phyloP scores from a whole-genome alignment of 352 stramenopile genomes.

The Pythium coloratum region DNA sequence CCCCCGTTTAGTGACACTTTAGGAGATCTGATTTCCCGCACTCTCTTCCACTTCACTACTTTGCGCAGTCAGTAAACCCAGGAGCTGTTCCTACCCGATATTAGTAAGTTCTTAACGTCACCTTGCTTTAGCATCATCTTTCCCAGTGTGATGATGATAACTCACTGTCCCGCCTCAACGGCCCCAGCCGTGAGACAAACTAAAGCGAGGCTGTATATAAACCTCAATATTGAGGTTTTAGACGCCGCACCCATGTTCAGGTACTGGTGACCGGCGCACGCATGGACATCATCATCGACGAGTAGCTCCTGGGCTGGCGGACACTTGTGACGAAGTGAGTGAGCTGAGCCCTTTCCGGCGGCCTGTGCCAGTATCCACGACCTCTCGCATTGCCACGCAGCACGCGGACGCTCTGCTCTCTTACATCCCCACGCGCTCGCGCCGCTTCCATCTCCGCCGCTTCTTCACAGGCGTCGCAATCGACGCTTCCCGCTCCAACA shows the following conservation, averaged over 20 bases:
- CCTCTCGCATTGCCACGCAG: background rate
- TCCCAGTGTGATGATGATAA: background rate
- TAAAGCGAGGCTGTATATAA: conserved; percentile 11
- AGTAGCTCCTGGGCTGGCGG: too few relatives aligned
- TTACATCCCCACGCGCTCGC: background rate
- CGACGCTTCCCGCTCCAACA: background rate
- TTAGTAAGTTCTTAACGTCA: background rate
- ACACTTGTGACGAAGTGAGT: background rate
- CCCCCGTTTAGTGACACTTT: conserved; percentile 7
- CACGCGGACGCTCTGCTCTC: background rate
- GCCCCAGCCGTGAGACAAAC: background rate
- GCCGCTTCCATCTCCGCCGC: background rate
- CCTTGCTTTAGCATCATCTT: background rate
- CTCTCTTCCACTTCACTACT: background rate
- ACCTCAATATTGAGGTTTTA: conserved; percentile 15
- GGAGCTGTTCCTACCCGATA: background rate
- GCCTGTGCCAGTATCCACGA: background rate
- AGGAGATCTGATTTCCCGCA: background rate
- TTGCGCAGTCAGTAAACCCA: background rate
- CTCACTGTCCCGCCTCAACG: background rate
- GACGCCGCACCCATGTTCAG: background rate
- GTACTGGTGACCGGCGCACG: conserved; percentile 5
- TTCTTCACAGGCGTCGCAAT: background rate
- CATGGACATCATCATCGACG: background rate
- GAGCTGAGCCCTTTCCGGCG: too few relatives aligned